phyloP scores from a whole-genome alignment of 768 basidiomycete genomes.

The Tulasnella sp. region DNA sequence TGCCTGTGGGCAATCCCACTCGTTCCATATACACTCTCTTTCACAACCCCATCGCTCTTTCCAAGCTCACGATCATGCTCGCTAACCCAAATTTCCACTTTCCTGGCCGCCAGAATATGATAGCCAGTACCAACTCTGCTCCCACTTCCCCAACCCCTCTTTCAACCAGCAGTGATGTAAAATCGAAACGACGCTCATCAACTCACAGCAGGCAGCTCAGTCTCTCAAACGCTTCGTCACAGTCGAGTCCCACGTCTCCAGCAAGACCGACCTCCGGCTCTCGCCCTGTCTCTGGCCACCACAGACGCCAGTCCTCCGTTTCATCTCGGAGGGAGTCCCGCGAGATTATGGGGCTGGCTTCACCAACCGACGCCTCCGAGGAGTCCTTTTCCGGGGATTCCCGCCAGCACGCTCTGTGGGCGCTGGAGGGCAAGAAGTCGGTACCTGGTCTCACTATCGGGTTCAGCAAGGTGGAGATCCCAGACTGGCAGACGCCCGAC shows the following conservation, averaged over 20 bases:
- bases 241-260: conserved; percentile 1
- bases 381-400: conserved; percentile 52
- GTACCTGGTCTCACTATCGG: conserved; percentile 42
- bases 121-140: not conserved
- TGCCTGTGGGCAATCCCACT: conserved; percentile 16
- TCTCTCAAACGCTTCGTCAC: conserved; percentile 1
- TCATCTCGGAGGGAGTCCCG: conserved; percentile 87
- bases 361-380: conserved; percentile 59
- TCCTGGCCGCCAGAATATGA: conserved; percentile 20
- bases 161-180: conserved; percentile 8
- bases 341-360: conserved; percentile 77
- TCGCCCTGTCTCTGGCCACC: conserved; percentile 46
- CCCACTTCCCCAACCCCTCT: not conserved
- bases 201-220: conserved; percentile 23
- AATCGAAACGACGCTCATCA: conserved; percentile 13
- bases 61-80: conserved; percentile 18
- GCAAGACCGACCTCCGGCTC: conserved; percentile 1
- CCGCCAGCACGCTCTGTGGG: conserved; percentile 76
- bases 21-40: conserved; percentile 20
- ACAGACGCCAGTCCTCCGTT: conserved; percentile 79
- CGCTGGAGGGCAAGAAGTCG: conserved; percentile 74
- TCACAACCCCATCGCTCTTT: conserved; percentile 8
- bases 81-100: conserved; percentile 25
- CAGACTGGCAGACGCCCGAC: conserved; percentile 62
- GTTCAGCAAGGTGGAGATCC: conserved; percentile 77